These are phyloP conservation scores for Scutellaria baicalensis DNA, from an alignment of 257 asterid genomes.

Conservation along the genomic window DNA sequence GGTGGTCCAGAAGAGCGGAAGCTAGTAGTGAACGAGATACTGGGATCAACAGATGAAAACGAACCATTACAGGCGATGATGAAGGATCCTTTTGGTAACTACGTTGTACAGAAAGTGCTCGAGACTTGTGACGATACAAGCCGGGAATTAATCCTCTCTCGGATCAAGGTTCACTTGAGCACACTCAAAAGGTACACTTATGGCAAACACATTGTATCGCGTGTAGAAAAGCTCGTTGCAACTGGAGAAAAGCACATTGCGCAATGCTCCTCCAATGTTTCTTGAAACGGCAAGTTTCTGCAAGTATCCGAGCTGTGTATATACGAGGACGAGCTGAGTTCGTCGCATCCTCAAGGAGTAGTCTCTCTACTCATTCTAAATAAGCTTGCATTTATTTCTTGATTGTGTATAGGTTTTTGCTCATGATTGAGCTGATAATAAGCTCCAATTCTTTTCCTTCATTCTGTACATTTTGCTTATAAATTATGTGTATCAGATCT, in stretches of 20 bases:
- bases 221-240: slow-evolving; percentile 75
- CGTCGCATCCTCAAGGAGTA: not conserved
- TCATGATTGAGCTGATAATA: slow-evolving; percentile 20
- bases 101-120: slow-evolving; percentile 83
- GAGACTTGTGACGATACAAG: slow-evolving; percentile 75
- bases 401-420: slow-evolving; percentile 16
- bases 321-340: slow-evolving; percentile 13
- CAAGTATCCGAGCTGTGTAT: slow-evolving; percentile 13
- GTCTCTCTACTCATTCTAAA: not conserved
- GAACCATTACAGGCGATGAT: slow-evolving; percentile 95
- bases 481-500: not conserved
- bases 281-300: slow-evolving; percentile 8
- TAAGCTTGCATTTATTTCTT: slow-evolving; percentile 17
- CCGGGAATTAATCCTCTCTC: slow-evolving; percentile 66
- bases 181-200: slow-evolving; percentile 84
- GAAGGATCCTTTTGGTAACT: slow-evolving; percentile 92
- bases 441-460: not conserved
- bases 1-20: slow-evolving; percentile 70
- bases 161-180: slow-evolving; percentile 71
- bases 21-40: slow-evolving; percentile 72
- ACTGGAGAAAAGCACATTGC: slow-evolving; percentile 56
- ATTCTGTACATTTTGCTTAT: slow-evolving; percentile 11
- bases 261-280: slow-evolving; percentile 26
- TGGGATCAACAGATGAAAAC: slow-evolving; percentile 80
- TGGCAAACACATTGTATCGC: slow-evolving; percentile 85